Evolutionary conservation across 2,329 filamentous ascomycete species (phyloP), one percentile per base, ranked within the genome.

Genomic region (Microcyclospora tardicrescens): DNA sequence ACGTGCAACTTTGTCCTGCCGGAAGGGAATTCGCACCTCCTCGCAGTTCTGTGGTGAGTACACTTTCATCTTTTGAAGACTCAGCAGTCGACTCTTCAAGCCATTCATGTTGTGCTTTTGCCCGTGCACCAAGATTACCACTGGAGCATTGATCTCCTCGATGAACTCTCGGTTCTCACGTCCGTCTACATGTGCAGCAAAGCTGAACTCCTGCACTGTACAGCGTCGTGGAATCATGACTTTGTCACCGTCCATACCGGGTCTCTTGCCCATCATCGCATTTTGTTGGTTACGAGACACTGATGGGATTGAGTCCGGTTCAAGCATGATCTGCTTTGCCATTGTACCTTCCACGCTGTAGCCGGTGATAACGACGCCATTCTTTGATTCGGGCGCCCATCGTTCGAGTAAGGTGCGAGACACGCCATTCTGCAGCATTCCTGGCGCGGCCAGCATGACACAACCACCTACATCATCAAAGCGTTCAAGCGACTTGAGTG

Each of bases 101-200:
- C 91, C 79, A 73, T 91, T 94, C 86, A 96, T 96, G 57, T 96
- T 94, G 58, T 94, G 85, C 53, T 91, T 86, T 58, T 98, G 91
- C 40, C 91, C 91, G 51, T 98, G 91, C 2, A 98, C 91, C 27
- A 98, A 75, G 43, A 98, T 95, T 52, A 98, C 89, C 16, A 95
- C 87, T 12, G 87, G 86, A 2, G 91, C 86, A 24, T 73, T 77
- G 32, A 96, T 82, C 60, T 95, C 85, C 55, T 96, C 89, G 43
- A 98, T 95, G 55, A 98, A 98, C 49, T 93, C 87, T 43, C 85
- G 76, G 54, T 98, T 98, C 61, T 98, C 89, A 6, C 83, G 81
- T 27, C 91, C 93, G 51, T 96, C 91, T 3, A 98, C 91, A 54
- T 98, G 91, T 0, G 91, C 91, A 2, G 91, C 91, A 58, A 98